Evolutionary conservation across 768 basidiomycete genomes (phyloP), one percentile per base, ranked within the genome.

Genomic region (Clitopilus hobsonii): DNA sequence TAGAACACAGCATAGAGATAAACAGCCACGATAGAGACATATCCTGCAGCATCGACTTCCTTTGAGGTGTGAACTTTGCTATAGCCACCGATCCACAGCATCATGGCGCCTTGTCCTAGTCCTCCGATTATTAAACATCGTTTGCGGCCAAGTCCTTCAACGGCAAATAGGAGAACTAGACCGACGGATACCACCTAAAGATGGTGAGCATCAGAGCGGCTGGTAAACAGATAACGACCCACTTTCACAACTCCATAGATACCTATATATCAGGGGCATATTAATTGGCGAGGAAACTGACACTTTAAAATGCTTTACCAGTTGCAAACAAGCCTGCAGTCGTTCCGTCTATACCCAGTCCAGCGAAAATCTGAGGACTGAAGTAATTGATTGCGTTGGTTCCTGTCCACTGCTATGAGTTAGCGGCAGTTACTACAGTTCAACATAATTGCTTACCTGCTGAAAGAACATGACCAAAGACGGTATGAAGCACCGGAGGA

Each of bases 311-410:
- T 51, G 70, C 71, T 56, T 67, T 59, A 57, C 81, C 82, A 5
- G 82, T 82, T 2, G 81, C 80, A 32, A 83, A 73, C 6, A 83
- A 67, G 16, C 69, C 73, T 3, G 77, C 65, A 6, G 61, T 71
- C 23, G 68, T 74, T 3, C 76, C 74, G 0, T 67, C 69, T 22
- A 82, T 73, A 1, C 81, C 81, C 14, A 83, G 67, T 30, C 65
- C 65, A 2, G 72, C 72, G 57, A 83, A 82, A 56, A 83, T 78
- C 36, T 73, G 61, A 0, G 82, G 82, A 57, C 75, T 75, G 56
- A 74, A 83, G 59, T 83, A 83, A 60, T 80, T 80, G 60, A 82
- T 78, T 2, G 79, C 73, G 57, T 82, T 82, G 11, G 78, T 78
- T 13, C 81, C 81, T 0, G 77, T 81, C 74, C 78, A 79, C 63